A percentile compares a stretch with the other conserved stretches of the same genome.
These are phyloP conservation scores for Trypanosoma mega DNA, from an alignment of 208 protist genomes.

Conservation along the genomic window DNA sequence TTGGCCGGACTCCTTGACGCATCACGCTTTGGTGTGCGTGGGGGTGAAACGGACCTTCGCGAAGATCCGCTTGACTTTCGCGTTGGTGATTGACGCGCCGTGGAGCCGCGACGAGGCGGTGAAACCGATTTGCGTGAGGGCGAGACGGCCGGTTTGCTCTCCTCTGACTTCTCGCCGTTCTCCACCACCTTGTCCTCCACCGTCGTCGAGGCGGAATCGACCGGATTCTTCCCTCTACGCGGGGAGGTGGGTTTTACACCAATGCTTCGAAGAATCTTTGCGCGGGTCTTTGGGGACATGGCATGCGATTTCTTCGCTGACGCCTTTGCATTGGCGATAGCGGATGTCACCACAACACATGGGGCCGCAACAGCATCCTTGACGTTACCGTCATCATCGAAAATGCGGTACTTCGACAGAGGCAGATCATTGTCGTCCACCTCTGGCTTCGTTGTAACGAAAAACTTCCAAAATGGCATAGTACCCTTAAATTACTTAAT, in stretches of 20 bases:
- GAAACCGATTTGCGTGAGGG: no score
- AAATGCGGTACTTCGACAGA: slow-evolving; percentile 78
- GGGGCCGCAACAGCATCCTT: slow-evolving; percentile 24
- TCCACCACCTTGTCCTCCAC: no score
- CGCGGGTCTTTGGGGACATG: slow-evolving; percentile 31
- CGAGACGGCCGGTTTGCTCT: no score
- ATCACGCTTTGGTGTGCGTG: no score
- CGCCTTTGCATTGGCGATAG: slow-evolving; percentile 9
- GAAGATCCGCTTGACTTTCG: no score
- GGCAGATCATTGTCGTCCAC: slow-evolving; percentile 87
- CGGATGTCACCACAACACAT: background rate
- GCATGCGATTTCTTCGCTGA: slow-evolving; percentile 22
- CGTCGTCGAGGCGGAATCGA: no score
- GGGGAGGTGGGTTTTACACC: slow-evolving; percentile 15
- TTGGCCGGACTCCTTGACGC: no score
- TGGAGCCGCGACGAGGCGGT: no score
- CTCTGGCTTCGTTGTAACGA: slow-evolving; percentile 58
- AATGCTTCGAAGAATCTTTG: slow-evolving; percentile 13
- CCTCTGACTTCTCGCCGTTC: no score
- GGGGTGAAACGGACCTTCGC: no score
- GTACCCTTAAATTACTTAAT: background rate
- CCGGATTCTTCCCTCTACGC: no score
- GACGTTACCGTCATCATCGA: slow-evolving; percentile 71
- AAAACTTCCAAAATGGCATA: slow-evolving; percentile 82
- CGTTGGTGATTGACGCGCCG: no score